These are phyloP conservation scores for Colletotrichum abscissum DNA, from an alignment of 2,329 filamentous ascomycete species.

Conservation along the genomic window DNA sequence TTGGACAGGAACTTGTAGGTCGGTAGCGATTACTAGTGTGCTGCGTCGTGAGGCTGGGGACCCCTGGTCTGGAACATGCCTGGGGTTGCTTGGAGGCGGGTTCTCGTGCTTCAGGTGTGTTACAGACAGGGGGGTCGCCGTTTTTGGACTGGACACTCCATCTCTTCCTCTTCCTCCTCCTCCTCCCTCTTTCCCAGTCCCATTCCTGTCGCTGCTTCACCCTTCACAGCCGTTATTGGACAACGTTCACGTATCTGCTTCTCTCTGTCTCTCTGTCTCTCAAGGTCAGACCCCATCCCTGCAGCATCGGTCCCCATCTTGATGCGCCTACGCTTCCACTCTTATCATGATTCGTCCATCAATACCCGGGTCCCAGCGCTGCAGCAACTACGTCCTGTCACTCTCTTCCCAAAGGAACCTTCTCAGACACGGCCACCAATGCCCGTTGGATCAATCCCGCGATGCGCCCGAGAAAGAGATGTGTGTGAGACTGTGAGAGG, in stretches of 20 bases:
- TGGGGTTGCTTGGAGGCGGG: constrained; percentile 22
- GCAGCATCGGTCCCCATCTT: background rate
- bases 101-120: constrained; percentile 59
- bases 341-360: background rate
- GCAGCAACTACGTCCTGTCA: constrained; percentile 7
- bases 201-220: background rate
- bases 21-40: no score
- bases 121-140: constrained; percentile 53
- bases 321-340: constrained; percentile 30
- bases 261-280: background rate
- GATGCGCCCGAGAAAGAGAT: constrained; percentile 9
- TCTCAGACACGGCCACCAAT: constrained; percentile 32
- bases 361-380: background rate
- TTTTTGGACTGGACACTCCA: constrained; percentile 24
- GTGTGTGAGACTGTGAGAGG: background rate
- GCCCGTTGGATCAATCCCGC: constrained; percentile 41
- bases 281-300: constrained; percentile 1
- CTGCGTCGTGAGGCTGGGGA: background rate
- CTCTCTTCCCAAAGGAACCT: constrained; percentile 34
- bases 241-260: background rate
- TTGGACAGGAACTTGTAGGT: no score
- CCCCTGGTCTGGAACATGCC: constrained; percentile 18
- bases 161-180: background rate
- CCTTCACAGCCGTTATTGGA: background rate
- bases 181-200: background rate